These are phyloP conservation scores for Aciculoconidium aculeatum DNA, from an alignment of 805 yeast genomes.

Conservation along the genomic window DNA sequence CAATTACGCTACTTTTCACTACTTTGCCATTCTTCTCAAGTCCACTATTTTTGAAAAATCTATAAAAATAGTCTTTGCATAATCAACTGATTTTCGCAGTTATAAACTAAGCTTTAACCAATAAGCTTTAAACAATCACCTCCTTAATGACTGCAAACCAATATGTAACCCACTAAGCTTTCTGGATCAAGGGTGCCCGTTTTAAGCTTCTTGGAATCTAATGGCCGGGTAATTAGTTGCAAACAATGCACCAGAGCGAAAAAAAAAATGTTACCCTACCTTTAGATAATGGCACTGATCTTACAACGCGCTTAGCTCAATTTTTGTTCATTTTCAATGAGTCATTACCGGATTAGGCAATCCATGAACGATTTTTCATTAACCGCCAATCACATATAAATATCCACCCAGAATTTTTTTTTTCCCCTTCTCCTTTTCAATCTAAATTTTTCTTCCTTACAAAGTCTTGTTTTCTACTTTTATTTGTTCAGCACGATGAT, in stretches of 20 bases:
- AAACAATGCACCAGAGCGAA: no score
- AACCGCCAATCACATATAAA: slow-evolving; percentile 8
- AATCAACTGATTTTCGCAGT: no score
- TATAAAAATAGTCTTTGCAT: background rate
- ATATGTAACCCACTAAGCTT: no score
- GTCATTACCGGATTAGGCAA: slow-evolving; percentile 27
- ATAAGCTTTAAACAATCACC: no score
- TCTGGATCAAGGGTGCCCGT: no score
- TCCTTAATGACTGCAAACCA: no score
- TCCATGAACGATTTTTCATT: slow-evolving; percentile 12
- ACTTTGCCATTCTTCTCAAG: no score
- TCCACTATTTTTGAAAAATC: background rate
- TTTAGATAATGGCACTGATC: slow-evolving; percentile 22
- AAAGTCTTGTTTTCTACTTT: slow-evolving; percentile 2
- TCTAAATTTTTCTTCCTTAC: slow-evolving; percentile 1
- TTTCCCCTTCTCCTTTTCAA: slow-evolving; percentile 5
- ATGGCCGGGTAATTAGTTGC: no score
- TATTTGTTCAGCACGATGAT: slow-evolving; percentile 4
- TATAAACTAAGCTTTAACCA: no score
- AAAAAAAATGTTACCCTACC: no score
- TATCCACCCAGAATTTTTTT: slow-evolving; percentile 1
- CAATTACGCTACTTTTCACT: no score
- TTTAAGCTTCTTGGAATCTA: no score
- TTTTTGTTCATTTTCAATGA: slow-evolving; percentile 11
- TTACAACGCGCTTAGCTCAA: slow-evolving; percentile 25